Evolutionary conservation across 1,284 basidiomycete genomes (phyloP), one percentile per base, ranked within the genome.

Genomic region (Naganishia cerealis): DNA sequence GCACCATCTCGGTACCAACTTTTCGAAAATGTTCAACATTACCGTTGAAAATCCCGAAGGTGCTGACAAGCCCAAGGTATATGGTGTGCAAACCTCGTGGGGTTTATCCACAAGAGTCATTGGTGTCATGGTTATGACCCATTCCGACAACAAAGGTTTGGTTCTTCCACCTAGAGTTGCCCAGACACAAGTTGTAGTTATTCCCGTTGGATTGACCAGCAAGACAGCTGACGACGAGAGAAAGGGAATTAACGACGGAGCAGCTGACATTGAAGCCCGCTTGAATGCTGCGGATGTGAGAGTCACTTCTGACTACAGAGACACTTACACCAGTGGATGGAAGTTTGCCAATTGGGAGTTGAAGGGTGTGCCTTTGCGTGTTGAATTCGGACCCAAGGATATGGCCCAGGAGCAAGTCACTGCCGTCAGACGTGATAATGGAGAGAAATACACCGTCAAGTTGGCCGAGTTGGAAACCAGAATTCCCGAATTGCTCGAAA

Each of bases 271-370:
- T 67, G 90, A 90, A 24, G 84, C 84, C 77, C 85, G 83, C 67
- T 83, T 92, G 74, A 86, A 86, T 79, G 87, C 87, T 73, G 85
- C 83, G 10, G 94, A 88, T 57, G 82, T 99, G 72, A 86, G 90
- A 71, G 91, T 91, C 55, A 92, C 90, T 81, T 91, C 91, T 0
- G 96, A 99, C 82, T 83, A 94, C 72, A 84, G 95, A 66, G 95
- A 98, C n/a, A 92, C 91, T 29, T 96, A 99, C 83, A 98, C 93
- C 57, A 95, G 96, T 15, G 95, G 95, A 55, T 99, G 90, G 85
- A 99, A 99, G 84, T 99, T 97, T 84, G 97, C 97, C 80, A 92
- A 98, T 78, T 98, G 95, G 94, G 96, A 99, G 84, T 89, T 96
- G 82, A 92, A 94, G 86, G 96, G 96, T 80, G 93, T 98, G 38